phyloP scores from a whole-genome alignment of 164 flowering plant genomes.

The Vitis labrusca region DNA sequence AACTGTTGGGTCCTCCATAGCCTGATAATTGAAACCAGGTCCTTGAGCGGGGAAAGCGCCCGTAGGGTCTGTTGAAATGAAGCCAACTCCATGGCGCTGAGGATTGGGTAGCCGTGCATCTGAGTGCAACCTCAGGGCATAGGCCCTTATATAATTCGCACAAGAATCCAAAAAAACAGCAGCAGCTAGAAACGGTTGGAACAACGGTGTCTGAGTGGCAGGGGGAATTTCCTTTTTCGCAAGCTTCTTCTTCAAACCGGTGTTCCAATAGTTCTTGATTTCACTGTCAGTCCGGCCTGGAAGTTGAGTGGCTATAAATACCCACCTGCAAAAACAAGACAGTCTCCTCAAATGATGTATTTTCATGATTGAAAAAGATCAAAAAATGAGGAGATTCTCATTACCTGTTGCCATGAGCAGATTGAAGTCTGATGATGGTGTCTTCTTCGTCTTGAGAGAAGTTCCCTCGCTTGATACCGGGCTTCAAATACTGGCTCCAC shows the following conservation, averaged over 20 bases:
- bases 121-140: no score
- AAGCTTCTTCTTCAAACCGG: neutral
- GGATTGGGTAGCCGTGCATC: no score
- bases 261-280: conserved; percentile 1
- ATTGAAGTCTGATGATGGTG: neutral
- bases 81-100: no score
- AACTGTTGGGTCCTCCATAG: no score
- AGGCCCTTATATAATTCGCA: no score
- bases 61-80: no score
- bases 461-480: neutral
- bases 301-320: neutral
- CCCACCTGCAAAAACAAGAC: neutral
- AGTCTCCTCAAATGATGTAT: neutral
- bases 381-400: neutral
- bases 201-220: neutral
- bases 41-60: no score
- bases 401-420: neutral
- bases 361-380: neutral
- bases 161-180: no score
- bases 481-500: neutral
- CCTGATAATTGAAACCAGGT: no score
- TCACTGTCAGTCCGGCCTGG: neutral
- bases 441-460: neutral
- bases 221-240: no score
- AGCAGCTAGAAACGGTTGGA: no score